Evolutionary conservation across 257 asterid species (phyloP), one percentile per base, ranked within the genome.

Genomic region (Paraleonurus japonicus): DNA sequence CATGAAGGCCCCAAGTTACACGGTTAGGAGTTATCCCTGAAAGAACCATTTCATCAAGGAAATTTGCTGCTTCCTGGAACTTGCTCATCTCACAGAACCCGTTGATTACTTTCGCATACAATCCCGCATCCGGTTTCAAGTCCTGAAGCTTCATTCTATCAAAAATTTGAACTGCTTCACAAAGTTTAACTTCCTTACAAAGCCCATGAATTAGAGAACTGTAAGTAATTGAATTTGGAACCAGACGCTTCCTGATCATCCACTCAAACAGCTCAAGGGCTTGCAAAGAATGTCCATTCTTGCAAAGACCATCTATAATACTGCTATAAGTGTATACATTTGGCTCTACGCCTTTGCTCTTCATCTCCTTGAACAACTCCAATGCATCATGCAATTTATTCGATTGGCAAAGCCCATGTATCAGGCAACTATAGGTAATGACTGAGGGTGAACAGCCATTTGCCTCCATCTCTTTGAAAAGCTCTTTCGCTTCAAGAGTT

Each of bases 131-230:
- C 16, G 97, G 97, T 83, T 88, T 88, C 86, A 88, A 76, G 73
- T 90, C 96, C 82, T 89, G 97, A 55, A 95, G 92, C 90, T 92
- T 89, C 92, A 95, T 85, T 65, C 94, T 77, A 69, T 92, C 97
- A 65, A 95, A 86, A 80, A 95, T 74, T 86, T 87, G 92, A 58
- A 95, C 83, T 0, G 92, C 95, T 61, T 89, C 96, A 39, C 41
- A 48, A 60, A 85, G 60, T 54, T 79, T 85, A 24, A 89, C 85
- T 71, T 92, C 99, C 69, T 35, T 82, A 76, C 91, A 88, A 10
- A 92, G 79, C 58, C 98, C 99, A 2, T 85, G 80, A 41, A 95
- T 85, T 35, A 89, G 63, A 48, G 97, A 87, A 75, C 98, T 92
- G 81, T 88, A 92, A 64, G 96, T 92, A 61, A 88, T 87, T 48